Percentiles rank a stretch among this genome's conserved stretches.
These are phyloP conservation scores for Prunus mongolica DNA, from an alignment of 306 rosid species.

Conservation along the genomic window DNA sequence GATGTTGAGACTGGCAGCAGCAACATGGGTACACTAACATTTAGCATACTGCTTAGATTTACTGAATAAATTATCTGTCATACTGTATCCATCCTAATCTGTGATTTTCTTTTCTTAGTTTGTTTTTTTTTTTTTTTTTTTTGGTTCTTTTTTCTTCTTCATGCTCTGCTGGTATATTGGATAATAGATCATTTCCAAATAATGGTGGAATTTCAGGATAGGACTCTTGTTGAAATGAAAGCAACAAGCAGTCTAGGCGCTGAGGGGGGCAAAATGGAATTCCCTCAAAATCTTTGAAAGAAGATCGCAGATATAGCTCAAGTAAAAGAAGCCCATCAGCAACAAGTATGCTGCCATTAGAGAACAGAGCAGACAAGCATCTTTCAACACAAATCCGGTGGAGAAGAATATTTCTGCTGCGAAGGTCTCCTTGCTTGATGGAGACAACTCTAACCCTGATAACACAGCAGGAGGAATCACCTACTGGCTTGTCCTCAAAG, in stretches of 20 bases:
- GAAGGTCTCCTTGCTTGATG: constrained; percentile 66
- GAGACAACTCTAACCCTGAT: constrained; percentile 26
- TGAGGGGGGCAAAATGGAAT: constrained; percentile 35
- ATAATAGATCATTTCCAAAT: not conserved
- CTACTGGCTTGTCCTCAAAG: constrained; percentile 60
- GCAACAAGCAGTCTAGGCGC: constrained; percentile 35
- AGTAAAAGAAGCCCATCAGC: constrained; percentile 81
- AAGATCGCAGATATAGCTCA: constrained; percentile 64
- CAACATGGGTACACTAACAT: constrained; percentile 45
- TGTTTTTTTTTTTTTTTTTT: not conserved
- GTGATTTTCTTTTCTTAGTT: not conserved
- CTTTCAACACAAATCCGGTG: constrained; percentile 45
- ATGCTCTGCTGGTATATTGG: not conserved
- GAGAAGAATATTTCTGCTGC: constrained; percentile 53
- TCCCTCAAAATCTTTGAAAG: constrained; percentile 44
- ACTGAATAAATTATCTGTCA: not conserved
- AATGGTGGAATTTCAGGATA: constrained; percentile 39
- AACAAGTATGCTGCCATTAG: constrained; percentile 74
- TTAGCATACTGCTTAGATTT: not conserved
- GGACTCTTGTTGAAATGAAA: constrained; percentile 37
- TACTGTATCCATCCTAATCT: not conserved
- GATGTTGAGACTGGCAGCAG: constrained; percentile 64
- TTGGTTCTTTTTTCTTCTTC: not conserved
- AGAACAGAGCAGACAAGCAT: constrained; percentile 55
- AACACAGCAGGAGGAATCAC: constrained; percentile 30